Base-by-base conservation (phyloP, 2,329 filamentous ascomycete genomes). In the Bipolaris cookei region DNA sequence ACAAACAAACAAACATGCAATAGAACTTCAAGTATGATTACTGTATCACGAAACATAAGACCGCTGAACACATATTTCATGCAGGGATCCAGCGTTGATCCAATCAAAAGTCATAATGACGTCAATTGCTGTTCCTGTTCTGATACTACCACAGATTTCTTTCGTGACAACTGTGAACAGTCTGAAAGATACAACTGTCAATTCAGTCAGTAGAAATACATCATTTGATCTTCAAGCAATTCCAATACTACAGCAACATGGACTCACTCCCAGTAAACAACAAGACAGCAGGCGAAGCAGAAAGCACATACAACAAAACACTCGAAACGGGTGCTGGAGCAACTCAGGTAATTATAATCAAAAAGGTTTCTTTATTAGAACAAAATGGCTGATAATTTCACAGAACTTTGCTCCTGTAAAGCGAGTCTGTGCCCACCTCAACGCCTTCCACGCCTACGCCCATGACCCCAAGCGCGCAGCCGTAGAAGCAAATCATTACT, bases 401-500 rank as follows among this genome's bases (percentile, higher is more conserved):
- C 37, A 88, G 83, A 83, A 86, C 62, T 91, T 96, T 73, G 79
- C 83, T 0, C 91, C 91, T 0, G 77, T 58, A 6, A 88, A 91
- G 67, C 85, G 86, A 51, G 84, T 96, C 46, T 95, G 91, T 76
- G 91, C 90, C 1, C 90, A 94, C 70, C 82, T 96, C 1, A 93
- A 95, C 67, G 91, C 90, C n/a, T 93, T 93, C 70, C 92, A 96
- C 70, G 86, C 88, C 45, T 95, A 95, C 70, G 88, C 88, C n/a
- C 82, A 86, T 23, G 89, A 94, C 43, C 86, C 88, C 0, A 82
- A 79, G 1, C 86, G 90, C 6, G 50, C 54, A 13, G 82, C 80
- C 37, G 87, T 96, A 1, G 90, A 95, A 73, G 81, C 91, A 0
- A 92, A 95, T 70, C 91, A 96, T 75, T 96, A 95, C 77, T 96